Base-by-base conservation (phyloP, 805 yeast genomes). In the Ogataea pini region DNA sequence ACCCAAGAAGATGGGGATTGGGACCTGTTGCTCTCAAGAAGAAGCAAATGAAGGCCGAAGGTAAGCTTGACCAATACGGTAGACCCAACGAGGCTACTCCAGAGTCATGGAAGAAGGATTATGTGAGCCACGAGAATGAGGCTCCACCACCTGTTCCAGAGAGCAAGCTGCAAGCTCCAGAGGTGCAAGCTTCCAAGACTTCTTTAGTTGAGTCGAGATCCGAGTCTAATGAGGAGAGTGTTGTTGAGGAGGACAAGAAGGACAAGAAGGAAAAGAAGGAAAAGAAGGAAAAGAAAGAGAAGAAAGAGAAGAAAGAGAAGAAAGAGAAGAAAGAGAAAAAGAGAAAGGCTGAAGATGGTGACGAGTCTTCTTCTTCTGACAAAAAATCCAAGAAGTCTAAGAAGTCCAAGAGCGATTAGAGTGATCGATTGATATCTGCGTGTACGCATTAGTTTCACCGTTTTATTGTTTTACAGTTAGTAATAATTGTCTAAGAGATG, bases 1-100 rank as follows among this genome's bases (percentile, higher is more conserved):
- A 94, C 72, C 99, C 99, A 74, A 87, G 99, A 80, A 86, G 97
- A 80, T 94, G 99, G 99, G 99, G 99, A 54, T 76, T 94, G 62
- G 99, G 99, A 62, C 99, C 99, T 62, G 89, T 91, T 68, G 98
- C 99, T 52, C 89, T 88, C 73, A 90, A 90, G 85, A 94, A 94
- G 87, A 94, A 94, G 80, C 96, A 92, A 78, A 77, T 94, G 79
- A 92, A 91, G 80, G 86, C 95, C 46, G 96, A 87, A 58, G 99
- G 98, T 65, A 92, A 94, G 75, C 83, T 94, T 66, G 99, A 94
- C 78, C 89, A 92, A 73, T 94, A 73, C 65, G 99, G 99, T 56
- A 85, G 96, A 76, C 78, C 76, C 55, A 94, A 90, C 66, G 99
- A 94, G 72, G 85, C 81, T 69, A 94, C 99, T 24, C 99, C 99